Base-by-base conservation (phyloP, 768 basidiomycete species). In the Naganishia vishniacii region DNA sequence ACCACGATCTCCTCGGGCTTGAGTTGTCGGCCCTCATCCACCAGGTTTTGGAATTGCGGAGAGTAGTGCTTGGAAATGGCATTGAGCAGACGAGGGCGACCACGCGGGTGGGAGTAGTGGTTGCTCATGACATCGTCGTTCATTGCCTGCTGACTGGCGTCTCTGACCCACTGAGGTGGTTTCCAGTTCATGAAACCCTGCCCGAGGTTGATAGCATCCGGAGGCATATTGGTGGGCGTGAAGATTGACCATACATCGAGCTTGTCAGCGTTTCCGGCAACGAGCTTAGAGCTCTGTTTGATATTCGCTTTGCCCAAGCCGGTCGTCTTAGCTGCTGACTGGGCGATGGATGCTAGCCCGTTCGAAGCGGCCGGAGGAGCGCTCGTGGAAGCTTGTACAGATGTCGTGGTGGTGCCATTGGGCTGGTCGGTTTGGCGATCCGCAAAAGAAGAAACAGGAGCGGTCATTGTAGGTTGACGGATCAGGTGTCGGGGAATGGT, bases 191-290 rank as follows among this genome's bases (percentile, higher is more conserved):
- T 76, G 69, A 75, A 74, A 5, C 73, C 78, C 68, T 85, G 94
- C 4, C 94, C 94, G 46, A 99, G 86, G 78, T 99, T 99, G 74
- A 99, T 88, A 68, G 90, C 91, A 74, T 97, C 90, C 11, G 84
- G 67, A 0, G 94, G 94, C 67, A 98, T 82, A 72, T 95, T 94
- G 44, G 82, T 86, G 46, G 83, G 90, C 72, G 75, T 77, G 65
- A 77, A 77, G 65, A 77, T 77, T 11, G 69, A 70, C 75, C 75
- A 77, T 15, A 77, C 75, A 59, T 77, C 75, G 59, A 73, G 67
- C 66, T 75, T 75, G 65, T 77, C 67, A 51, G 74, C 75, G 29
- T 68, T 71, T 12, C 71, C 75, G 37, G 72, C 74, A 32, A 71
- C 69, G 68, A 77, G 68, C 61, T 74, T 69, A 59, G 70, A 42